Evolutionary conservation across 192 early-diverging fungal species (phyloP), one percentile per base, ranked within the genome.

Genomic region (Coemansia sp.): DNA sequence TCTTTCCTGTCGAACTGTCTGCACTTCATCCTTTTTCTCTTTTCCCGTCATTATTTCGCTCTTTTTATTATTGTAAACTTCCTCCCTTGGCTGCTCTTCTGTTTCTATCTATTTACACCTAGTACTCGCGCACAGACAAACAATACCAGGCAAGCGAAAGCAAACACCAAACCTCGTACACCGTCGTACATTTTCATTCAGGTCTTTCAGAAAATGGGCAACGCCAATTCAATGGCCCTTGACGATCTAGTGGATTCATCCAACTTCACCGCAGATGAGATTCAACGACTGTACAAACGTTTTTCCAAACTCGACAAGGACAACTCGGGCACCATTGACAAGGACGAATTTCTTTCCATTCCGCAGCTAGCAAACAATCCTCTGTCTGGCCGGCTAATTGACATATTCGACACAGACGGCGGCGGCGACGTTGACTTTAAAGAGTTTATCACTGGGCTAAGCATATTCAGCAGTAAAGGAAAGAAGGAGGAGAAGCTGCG

Each of bases 281-380:
- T 98, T 64, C 92, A 98, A 74, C 85, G 97, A n/a, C 87, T 99
- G 38, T 97, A 99, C 88, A 99, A 99, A 65, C 92, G 95, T 15
- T 99, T 98, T 75, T 92, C 94, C 68, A 98, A 98, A 79, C 88
- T 99, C 7, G 98, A 99, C 85, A 98, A 94, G 83, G 95, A 98
- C 85, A 87, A 91, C 15, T 93, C 90, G n/a, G 98, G 98, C 38
- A 89, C 93, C 5, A 94, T 99, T 64, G 95, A 98, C 73, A 96
- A 92, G 81, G 93, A 97, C 71, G 98, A 99, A 84, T 99, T 99
- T 72, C 82, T 98, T 57, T 85, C 94, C 0, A 89, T 99, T 64
- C 97, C 98, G 43, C 97, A 97, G 80, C 93, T 99, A 54, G 94
- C 98, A 37, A 94, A 88, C 85, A 99, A 99, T 84, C 98, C 98